Evolutionary conservation across 306 rosid species (phyloP), one percentile per base, ranked within the genome.

Genomic region (Prunus mira): DNA sequence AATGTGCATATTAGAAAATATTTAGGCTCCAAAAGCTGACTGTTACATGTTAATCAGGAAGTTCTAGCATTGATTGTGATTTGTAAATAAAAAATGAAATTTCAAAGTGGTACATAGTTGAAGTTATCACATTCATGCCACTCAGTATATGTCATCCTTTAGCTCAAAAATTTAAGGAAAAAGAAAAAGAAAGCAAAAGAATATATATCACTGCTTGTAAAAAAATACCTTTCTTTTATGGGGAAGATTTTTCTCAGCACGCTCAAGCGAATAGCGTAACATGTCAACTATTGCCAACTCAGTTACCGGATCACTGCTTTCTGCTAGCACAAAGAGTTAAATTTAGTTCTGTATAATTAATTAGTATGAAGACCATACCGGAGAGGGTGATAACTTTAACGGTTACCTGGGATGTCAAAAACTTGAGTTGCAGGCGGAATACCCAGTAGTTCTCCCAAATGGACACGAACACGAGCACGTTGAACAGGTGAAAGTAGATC

Each of bases 341-440:
- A 5, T 15, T 28, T 38, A 17, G 41, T 18, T 47, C 46, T 58
- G 60, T 67, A 22, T 1, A 41, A 61, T 25, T 15, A 6, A 43
- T 62, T 76, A 24, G 18, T 17, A 22, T 55, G 54, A 3, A 74
- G 50, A 62, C 43, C 64, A 34, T 41, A 50, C 28, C 25, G 67
- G 56, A 63, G 11, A 71, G 78, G 49, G 64, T 19, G 24, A 74
- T 61, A 67, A 56, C 24, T 65, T 60, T 30, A 54, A 71, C 75
- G 69, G 50, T 65, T 74, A 90, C 98, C 96, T 79, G 97, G 90
- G 83, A 94, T 91, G 83, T 94, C 97, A 76, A 91, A 94, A 72
- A 94, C 89, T 80, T 94, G 98, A 67, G 74, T 83, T 28, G 91
- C 75, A 0, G 97, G 93, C 5, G 96, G 91, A 80, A 91, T 82